Percentiles rank a stretch among this genome's conserved stretches.
Evolutionary conservation across 1,284 basidiomycete genomes (phyloP).

Genomic region (Fomitiporia mediterranea): DNA sequence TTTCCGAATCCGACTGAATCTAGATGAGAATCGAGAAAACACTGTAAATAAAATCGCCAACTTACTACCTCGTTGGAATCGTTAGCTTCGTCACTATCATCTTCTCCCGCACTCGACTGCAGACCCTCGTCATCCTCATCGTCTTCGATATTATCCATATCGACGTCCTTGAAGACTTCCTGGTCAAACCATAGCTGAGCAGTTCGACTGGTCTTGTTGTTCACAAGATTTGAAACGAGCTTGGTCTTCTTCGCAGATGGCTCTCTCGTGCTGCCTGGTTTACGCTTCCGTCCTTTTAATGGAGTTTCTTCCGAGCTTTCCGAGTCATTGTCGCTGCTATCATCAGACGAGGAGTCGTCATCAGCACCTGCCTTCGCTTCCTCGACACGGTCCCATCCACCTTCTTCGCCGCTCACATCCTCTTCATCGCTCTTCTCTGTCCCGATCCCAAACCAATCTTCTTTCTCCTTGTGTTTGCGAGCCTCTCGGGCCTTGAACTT

Average conservation of each 20-base stretch:
- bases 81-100: conserved; percentile 29
- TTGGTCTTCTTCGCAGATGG: conserved; percentile 33
- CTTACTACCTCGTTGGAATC: conserved; percentile 11
- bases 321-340: conserved; percentile 42
- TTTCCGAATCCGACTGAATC: conserved; percentile 33
- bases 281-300: conserved; percentile 40
- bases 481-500: conserved; percentile 89
- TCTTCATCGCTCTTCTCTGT: conserved; percentile 35
- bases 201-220: conserved; percentile 26
- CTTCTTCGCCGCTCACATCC: conserved; percentile 45
- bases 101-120: conserved; percentile 27
- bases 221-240: conserved; percentile 37
- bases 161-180: conserved; percentile 63
- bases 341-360: conserved; percentile 53
- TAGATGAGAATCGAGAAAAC: neutral
- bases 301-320: conserved; percentile 34
- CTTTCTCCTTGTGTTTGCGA: conserved; percentile 68
- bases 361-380: conserved; percentile 54
- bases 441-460: conserved; percentile 75
- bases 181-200: conserved; percentile 88
- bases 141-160: conserved; percentile 43
- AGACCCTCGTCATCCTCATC: conserved; percentile 35
- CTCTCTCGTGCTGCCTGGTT: conserved; percentile 31
- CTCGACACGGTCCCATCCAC: conserved; percentile 76
- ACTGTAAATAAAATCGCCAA: neutral